Evolutionary conservation across 2,329 filamentous ascomycete genomes (phyloP), one percentile per base, ranked within the genome.

Genomic region (Sporothrix phasma): DNA sequence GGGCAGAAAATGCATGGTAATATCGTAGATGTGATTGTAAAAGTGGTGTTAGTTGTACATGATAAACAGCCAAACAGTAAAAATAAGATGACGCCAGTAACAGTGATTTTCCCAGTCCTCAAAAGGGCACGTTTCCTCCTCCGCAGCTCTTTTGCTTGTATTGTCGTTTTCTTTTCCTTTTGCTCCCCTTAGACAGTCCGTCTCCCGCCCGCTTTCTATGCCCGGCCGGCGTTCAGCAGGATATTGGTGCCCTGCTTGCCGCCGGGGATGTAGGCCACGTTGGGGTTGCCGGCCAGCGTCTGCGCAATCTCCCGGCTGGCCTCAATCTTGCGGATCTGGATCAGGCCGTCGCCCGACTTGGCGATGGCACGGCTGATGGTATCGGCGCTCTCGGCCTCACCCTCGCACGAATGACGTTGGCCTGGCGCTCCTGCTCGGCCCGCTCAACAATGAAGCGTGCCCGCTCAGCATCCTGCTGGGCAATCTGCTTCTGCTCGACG

Each of bases 401-500:
- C 94, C 84, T 99, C 94, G 94, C 94, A 64, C 94, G 86, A 77
- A 99, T 99, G 73, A 99, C 94, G 79, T 94, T 97, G 71, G 94
- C 94, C 80, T 99, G 94, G 72, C 94, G 85, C 81, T 99, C 94
- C 81, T 99, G 94, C 84, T 99, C 94, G 66, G 94, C 94, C 76
- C 91, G 91, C 84, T 99, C 94, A 75, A 99, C 94, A 71, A 99
- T 95, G 81, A 99, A 99, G 69, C 94, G 86, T 58, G 94, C 94
- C 69, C 94, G 86, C 83, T 99, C 94, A 68, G 94, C 94, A 74
- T 99, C 94, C 79, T 99, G 94, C 80, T 99, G 94, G 64, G 94
- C 94, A 76, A 99, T 99, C 83, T 99, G 94, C 87, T 99, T 99
- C 85, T 99, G 94, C 81, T 99, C 94, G 72, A 99, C 94, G 69